Percentiles rank a stretch among this genome's conserved stretches.
phyloP scores from a whole-genome alignment of 768 basidiomycete genomes.

The Sutorius australiensis region DNA sequence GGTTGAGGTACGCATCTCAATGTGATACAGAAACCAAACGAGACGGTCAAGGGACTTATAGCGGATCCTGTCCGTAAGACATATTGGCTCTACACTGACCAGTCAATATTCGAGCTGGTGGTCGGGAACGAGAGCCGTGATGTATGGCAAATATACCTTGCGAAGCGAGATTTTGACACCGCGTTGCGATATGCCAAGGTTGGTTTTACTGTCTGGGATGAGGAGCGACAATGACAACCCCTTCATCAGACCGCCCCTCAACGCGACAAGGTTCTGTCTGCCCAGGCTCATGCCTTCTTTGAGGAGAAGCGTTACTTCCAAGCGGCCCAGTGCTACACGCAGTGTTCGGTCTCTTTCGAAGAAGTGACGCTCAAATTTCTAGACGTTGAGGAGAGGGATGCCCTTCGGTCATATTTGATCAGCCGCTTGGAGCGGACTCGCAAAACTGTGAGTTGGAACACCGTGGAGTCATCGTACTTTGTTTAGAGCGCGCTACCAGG shows the following conservation, averaged over 20 bases:
- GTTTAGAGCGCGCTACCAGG: slow-evolving; percentile 42
- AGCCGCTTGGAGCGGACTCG: slow-evolving; percentile 81
- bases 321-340: slow-evolving; percentile 89
- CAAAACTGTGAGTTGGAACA: slow-evolving; percentile 58
- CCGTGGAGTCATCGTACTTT: not conserved
- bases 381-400: slow-evolving; percentile 86
- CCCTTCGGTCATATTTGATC: slow-evolving; percentile 84
- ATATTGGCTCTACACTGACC: slow-evolving; percentile 91
- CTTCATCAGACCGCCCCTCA: slow-evolving; percentile 75
- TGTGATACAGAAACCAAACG: slow-evolving; percentile 61
- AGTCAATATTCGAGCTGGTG: slow-evolving; percentile 83
- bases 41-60: slow-evolving; percentile 68
- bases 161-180: slow-evolving; percentile 70
- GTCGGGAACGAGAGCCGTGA: slow-evolving; percentile 87
- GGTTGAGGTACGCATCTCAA: slow-evolving; percentile 6
- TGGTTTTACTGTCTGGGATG: slow-evolving; percentile 10
- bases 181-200: slow-evolving; percentile 85
- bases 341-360: slow-evolving; percentile 84
- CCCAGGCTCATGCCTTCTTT: slow-evolving; percentile 81
- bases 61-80: slow-evolving; percentile 86
- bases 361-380: slow-evolving; percentile 88
- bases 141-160: slow-evolving; percentile 89
- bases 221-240: not conserved
- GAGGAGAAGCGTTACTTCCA: slow-evolving; percentile 79
- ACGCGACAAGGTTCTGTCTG: slow-evolving; percentile 75